Conservation (phyloP, 202 grass and related monocot species). For the Saccharum hybrid region DNA sequence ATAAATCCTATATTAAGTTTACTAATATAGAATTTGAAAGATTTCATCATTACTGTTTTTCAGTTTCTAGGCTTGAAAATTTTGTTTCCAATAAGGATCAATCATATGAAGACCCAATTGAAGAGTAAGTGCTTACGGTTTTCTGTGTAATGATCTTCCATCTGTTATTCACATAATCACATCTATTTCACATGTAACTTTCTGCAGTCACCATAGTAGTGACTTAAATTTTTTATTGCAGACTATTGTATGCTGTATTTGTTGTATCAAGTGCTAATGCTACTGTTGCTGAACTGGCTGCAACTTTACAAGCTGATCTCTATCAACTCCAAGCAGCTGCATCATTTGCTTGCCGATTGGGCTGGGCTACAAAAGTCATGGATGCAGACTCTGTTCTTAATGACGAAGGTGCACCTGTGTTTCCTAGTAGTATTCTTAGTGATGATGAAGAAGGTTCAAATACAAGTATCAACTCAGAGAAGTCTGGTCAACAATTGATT, state of each 20-base stretch:
- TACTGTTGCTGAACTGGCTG: slow-evolving; percentile 94
- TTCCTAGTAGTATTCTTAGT: slow-evolving; percentile 73
- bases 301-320: slow-evolving; percentile 92
- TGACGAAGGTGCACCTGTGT: slow-evolving; percentile 56
- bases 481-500: slow-evolving; percentile 61
- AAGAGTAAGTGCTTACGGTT: slow-evolving; percentile 69
- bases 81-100: slow-evolving; percentile 99
- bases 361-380: slow-evolving; percentile 89
- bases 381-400: slow-evolving; percentile 74
- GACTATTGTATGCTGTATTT: slow-evolving; percentile 95
- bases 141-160: slow-evolving; percentile 21
- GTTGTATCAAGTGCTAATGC: slow-evolving; percentile 98
- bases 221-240: slow-evolving; percentile 56
- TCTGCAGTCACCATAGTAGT: slow-evolving; percentile 36
- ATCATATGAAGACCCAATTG: slow-evolving; percentile 97
- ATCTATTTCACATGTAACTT: slow-evolving; percentile 33
- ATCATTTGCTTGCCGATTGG: slow-evolving; percentile 94
- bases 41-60: slow-evolving; percentile 53
- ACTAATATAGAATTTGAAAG: slow-evolving; percentile 21
- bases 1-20: slow-evolving; percentile 41
- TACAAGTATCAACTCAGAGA: slow-evolving; percentile 86
- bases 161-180: slow-evolving; percentile 33
- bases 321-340: slow-evolving; percentile 87
- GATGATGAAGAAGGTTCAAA: slow-evolving; percentile 97
- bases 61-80: slow-evolving; percentile 98